Base-by-base conservation (phyloP, 495 filamentous ascomycete genomes). In the Xylaria venustula region DNA sequence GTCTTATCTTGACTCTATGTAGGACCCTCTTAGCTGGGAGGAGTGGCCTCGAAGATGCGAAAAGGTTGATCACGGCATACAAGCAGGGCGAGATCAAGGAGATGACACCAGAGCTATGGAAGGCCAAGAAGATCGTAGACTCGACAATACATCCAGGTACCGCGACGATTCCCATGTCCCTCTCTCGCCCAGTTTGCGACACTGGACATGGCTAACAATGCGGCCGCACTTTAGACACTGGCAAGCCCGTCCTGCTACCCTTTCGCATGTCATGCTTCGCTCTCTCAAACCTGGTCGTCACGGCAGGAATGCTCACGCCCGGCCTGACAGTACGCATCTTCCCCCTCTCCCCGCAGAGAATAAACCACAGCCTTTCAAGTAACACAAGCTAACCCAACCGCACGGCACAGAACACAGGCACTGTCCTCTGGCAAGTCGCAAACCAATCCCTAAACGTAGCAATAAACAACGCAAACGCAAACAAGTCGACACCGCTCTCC, bases 381-480 rank as follows among this genome's bases (percentile, higher is more conserved):
- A 22, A 23, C 42, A 17, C 11, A 49, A 30, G 50, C 54, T 63
- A 52, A 63, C 49, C 42, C 46, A 58, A 58, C n/a, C 14, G 14
- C 25, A 46, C 28, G 34, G 37, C 61, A 90, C 60, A 92, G 86
- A 97, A 90, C 41, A 84, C 86, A 22, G 94, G 93, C 28, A 97
- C 91, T 7, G 82, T 98, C 34, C 87, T 87, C 63, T 98, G 94
- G 94, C 94, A 98, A 79, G 87, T 97, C 55, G 85, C 90, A 45
- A 98, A 98, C 75, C 94, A 98, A 73, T 96, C 92, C 12, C 90
- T 98, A 61, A 98, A 98, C 69, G 94, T 98, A 17, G 92, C 90
- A 42, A 94, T 98, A 81, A 98, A 98, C 83, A 90, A 84, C 73
- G 87, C 92, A 71, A 98, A 98, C 75, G 89, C 94, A 40, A 98